Evolutionary conservation across 495 filamentous ascomycete genomes (phyloP), one percentile per base, ranked within the genome.

Genomic region (Trichocladium uniseriatum): DNA sequence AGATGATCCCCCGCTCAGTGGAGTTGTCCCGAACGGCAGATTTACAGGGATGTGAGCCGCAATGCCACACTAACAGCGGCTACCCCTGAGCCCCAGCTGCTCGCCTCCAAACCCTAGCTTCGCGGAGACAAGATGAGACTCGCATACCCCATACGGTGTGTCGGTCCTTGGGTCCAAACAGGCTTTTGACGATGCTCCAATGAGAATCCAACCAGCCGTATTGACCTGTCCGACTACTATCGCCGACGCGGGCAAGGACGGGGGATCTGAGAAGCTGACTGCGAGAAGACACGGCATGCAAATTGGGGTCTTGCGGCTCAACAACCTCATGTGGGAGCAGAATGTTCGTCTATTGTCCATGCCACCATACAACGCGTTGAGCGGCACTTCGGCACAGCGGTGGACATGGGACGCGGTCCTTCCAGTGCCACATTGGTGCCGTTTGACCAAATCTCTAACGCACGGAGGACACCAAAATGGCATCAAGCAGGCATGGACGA

Each of bases 51-150:
- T 18, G 44, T 53, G 56, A 51, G 47, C 49, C 50, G 37, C 47
- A 51, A 58, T 55, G 52, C 53, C 45, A 54, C 52, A 52, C 61
- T 54, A 58, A 52, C 55, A 32, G 11, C 31, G 27, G 27, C 27
- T 5, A 29, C 54, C 48, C 40, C n/a, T n/a, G n/a, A n/a, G n/a
- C n/a, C n/a, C n/a, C n/a, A 38, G 45, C 50, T 39, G 35, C 58
- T 64, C 65, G 62, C 64, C 58, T 66, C 57, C 59, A 55, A 29
- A 62, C 58, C 65, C 64, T 51, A 55, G 64, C 59, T 34, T 40
- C 35, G 58, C 46, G 55, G 61, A 49, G 60, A 36, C 40, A 58
- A 46, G 48, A 54, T 64, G 66, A 69, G 64, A 66, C 66, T 55
- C 56, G 38, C 42, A 48, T 36, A 54, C 37, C 41, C 24, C 24